phyloP scores from a whole-genome alignment of 2,329 filamentous ascomycete species.

The Chaetomium globosum region DNA sequence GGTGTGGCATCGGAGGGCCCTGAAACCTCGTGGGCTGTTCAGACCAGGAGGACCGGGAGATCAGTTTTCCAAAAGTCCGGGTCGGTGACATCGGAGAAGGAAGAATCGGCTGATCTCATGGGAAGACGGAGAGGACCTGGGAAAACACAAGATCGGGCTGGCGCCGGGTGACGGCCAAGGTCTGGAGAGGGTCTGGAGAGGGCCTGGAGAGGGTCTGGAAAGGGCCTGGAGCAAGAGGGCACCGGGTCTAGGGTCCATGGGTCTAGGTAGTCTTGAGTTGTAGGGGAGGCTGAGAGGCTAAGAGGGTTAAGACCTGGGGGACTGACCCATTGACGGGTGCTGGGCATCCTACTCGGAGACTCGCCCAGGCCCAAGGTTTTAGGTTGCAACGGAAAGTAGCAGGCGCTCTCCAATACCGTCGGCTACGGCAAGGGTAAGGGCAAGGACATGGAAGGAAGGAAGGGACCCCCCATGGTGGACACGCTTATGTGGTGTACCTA shows the following conservation, averaged over 20 bases:
- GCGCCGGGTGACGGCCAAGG: constrained; percentile 14
- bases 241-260: background rate
- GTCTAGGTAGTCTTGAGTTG: too few relatives aligned
- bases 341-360: background rate
- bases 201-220: constrained; percentile 9
- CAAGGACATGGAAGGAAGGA: background rate
- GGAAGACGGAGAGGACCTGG: background rate
- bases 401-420: constrained; percentile 23
- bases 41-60: constrained; percentile 6
- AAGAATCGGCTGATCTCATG: constrained; percentile 1
- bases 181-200: constrained; percentile 8
- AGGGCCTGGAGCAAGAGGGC: background rate
- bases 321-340: background rate
- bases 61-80: background rate
- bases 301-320: background rate
- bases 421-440: background rate
- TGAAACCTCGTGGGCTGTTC: constrained; percentile 19
- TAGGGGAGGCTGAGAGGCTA: too few relatives aligned
- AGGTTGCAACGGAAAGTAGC: constrained; percentile 18
- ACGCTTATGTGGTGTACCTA: background rate
- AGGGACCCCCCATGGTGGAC: constrained; percentile 4
- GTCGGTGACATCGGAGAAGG: background rate
- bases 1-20: background rate
- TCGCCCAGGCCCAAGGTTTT: background rate
- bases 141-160: constrained; percentile 9